Percentiles rank a stretch among this genome's conserved stretches.
Conservation (phyloP, 371 early-diverging fungal genomes). For the Coemansia sp. region DNA sequence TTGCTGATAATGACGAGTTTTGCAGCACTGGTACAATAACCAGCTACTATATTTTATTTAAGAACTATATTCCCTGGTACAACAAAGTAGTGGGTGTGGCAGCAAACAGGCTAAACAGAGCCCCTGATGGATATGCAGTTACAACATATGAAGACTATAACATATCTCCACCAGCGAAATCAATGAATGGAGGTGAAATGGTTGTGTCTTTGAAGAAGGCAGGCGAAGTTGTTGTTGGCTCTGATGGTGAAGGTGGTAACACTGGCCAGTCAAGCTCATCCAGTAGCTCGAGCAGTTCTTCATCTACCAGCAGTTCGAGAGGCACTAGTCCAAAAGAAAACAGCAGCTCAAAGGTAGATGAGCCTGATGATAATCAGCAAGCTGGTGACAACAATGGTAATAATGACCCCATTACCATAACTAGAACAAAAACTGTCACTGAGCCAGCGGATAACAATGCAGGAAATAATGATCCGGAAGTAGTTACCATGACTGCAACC, state of each 20-base stretch:
- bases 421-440: neutral
- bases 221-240: neutral
- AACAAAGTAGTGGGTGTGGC: neutral
- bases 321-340: no score
- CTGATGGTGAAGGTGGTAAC: neutral
- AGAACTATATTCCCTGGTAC: slow-evolving; percentile 6
- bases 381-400: slow-evolving; percentile 1
- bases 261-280: neutral
- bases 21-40: slow-evolving; percentile 2
- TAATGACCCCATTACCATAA: neutral
- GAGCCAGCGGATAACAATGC: neutral
- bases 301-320: neutral
- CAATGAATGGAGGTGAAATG: neutral
- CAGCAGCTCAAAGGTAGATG: neutral
- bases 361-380: neutral
- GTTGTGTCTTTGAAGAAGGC: neutral
- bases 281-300: neutral
- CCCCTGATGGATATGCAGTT: slow-evolving; percentile 3
- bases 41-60: slow-evolving; percentile 9
- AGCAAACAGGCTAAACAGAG: neutral
- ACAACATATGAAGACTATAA: neutral
- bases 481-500: neutral
- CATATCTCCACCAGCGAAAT: neutral
- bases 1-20: slow-evolving; percentile 5
- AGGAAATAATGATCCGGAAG: neutral